A percentile compares a stretch with the other conserved stretches of the same genome.
Conservation (phyloP, 139 green algal species). For the Volvox reticuliferus region DNA sequence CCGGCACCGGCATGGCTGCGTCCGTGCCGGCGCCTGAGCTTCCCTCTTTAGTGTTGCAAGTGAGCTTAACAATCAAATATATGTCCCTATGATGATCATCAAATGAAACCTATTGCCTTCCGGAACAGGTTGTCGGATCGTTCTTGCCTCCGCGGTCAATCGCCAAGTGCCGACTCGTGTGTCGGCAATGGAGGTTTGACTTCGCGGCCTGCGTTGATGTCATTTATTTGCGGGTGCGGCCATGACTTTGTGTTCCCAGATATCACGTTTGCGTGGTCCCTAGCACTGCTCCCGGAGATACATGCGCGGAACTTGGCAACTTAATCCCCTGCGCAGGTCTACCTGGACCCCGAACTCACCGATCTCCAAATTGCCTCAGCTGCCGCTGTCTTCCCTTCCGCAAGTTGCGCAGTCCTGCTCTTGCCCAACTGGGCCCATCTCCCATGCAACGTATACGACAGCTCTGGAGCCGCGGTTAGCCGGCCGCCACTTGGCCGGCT, state of each 20-base stretch:
- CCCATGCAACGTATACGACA: not conserved
- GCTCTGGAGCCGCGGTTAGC: not conserved
- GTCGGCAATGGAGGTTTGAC: not conserved
- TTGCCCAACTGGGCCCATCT: conserved; percentile 25
- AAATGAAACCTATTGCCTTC: not conserved
- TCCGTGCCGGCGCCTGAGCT: not conserved
- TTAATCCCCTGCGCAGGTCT: not conserved
- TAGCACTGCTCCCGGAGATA: too few species aligned
- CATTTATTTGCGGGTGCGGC: conserved; percentile 3
- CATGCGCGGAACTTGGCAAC: not conserved
- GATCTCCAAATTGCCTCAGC: not conserved
- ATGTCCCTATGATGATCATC: not conserved
- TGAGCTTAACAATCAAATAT: not conserved
- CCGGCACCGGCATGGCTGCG: not conserved
- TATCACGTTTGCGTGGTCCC: too few species aligned
- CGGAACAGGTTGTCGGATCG: not conserved
- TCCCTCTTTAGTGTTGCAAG: conserved; percentile 9
- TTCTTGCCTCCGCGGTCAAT: not conserved
- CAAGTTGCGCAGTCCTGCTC: not conserved
- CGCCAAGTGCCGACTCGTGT: conserved; percentile 22
- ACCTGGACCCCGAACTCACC: not conserved
- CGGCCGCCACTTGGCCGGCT: not conserved
- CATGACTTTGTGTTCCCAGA: too few species aligned
- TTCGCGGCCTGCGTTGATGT: not conserved
- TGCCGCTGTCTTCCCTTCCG: conserved; percentile 28